These are phyloP conservation scores for Talaromyces sp. DNA, from an alignment of 2,329 filamentous ascomycete species.

Conservation along the genomic window DNA sequence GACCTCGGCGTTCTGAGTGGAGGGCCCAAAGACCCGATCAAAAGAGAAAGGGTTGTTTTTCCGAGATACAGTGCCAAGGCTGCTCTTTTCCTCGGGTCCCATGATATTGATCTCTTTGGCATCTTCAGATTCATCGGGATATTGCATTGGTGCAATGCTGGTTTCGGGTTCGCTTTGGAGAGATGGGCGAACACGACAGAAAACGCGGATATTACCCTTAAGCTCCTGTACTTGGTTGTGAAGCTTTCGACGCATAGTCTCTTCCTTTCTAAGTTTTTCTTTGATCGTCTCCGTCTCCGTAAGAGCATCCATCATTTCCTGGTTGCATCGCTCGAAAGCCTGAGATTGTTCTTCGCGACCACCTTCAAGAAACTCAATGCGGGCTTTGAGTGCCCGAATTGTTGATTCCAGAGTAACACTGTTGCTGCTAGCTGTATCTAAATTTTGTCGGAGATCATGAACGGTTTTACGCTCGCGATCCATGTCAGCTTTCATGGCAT, in stretches of 20 bases:
- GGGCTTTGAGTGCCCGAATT: conserved; percentile 73
- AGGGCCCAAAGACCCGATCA: conserved; percentile 85
- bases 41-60: conserved; percentile 88
- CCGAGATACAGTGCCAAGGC: conserved; percentile 72
- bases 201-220: conserved; percentile 97
- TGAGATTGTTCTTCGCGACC: conserved; percentile 87
- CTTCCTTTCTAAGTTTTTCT: conserved; percentile 85
- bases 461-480: conserved; percentile 66
- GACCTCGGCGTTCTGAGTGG: conserved; percentile 77
- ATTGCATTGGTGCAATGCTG: conserved; percentile 72
- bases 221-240: conserved; percentile 98
- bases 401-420: conserved; percentile 72
- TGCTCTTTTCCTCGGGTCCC: conserved; percentile 81
- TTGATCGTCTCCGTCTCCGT: conserved; percentile 69
- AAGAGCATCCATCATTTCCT: conserved; percentile 76
- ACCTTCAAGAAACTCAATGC: conserved; percentile 87
- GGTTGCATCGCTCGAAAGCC: conserved; percentile 79
- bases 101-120: conserved; percentile 83
- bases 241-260: conserved; percentile 84
- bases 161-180: conserved; percentile 61
- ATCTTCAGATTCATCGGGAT: conserved; percentile 78
- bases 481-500: conserved; percentile 51
- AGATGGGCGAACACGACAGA: conserved; percentile 88
- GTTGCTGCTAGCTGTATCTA: conserved; percentile 63
- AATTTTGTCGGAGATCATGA: conserved; percentile 58